Evolutionary conservation across 192 early-diverging fungal genomes (phyloP).

Genomic region (Paraglomus occultum): DNA sequence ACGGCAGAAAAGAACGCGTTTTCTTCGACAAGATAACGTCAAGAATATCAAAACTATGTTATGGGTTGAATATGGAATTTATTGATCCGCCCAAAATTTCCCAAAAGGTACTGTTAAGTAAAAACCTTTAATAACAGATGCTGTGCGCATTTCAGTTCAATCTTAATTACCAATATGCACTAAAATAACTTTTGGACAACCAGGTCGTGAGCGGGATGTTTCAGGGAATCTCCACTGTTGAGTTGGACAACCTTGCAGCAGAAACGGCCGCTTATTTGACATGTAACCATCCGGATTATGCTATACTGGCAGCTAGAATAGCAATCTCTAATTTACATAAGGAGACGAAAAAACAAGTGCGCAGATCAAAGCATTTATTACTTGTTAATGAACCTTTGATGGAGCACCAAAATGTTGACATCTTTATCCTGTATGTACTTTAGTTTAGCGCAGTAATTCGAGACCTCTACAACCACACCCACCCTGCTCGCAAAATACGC

Average conservation of each 20-base stretch:
- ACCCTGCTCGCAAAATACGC: slow-evolving; percentile 81
- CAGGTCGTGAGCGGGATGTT: slow-evolving; percentile 92
- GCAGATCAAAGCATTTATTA: background rate
- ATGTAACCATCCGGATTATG: slow-evolving; percentile 95
- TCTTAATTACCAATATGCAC: background rate
- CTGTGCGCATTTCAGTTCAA: background rate
- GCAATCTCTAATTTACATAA: slow-evolving; percentile 94
- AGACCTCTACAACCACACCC: slow-evolving; percentile 79
- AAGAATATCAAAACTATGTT: slow-evolving; percentile 91
- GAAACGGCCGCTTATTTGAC: slow-evolving; percentile 89
- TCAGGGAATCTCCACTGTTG: slow-evolving; percentile 94
- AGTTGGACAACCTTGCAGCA: slow-evolving; percentile 95
- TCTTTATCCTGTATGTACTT: slow-evolving; percentile 8
- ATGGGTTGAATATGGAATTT: slow-evolving; percentile 89
- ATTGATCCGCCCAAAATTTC: slow-evolving; percentile 87
- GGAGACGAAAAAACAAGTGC: slow-evolving; percentile 62
- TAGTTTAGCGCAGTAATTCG: slow-evolving; percentile 76
- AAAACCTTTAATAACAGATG: no score
- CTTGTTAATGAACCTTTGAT: background rate
- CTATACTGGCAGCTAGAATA: slow-evolving; percentile 92
- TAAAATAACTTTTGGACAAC: background rate
- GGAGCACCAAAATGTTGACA: slow-evolving; percentile 4
- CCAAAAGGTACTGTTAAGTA: slow-evolving; percentile 70
- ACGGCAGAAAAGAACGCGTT: slow-evolving; percentile 70
- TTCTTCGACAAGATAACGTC: slow-evolving; percentile 95